Base-by-base conservation (phyloP, 768 basidiomycete species). In the Trametes elegans region DNA sequence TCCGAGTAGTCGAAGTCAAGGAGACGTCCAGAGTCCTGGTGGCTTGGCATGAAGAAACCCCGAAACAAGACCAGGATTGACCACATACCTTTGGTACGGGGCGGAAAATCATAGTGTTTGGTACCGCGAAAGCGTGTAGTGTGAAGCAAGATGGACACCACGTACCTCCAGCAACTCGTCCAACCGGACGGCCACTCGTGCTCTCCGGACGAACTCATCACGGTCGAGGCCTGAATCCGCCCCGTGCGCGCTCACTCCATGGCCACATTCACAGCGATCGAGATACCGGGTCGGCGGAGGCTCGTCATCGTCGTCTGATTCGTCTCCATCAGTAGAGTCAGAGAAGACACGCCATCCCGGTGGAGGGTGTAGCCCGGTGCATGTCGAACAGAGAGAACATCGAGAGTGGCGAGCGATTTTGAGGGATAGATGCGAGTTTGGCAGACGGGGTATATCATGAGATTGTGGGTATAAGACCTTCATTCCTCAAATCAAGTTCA, bases 321-420 rank as follows among this genome's bases (percentile, higher is more conserved):
- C 85, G 58, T 88, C 87, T 62, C 85, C 81, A 41, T 78, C 80
- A 29, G 87, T 69, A 51, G 78, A 78, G 7, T 76, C 77, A 11
- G 83, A 69, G 19, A 79, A 77, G 13, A 81, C 78, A 57, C 79
- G 76, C 41, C 62, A 73, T 52, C 75, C 76, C 13, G 73, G 70
- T 26, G 83, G 78, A 26, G 93, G 92, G 48, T 77, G 83, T 23
- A 95, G 76, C 18, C 88, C 85, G n/a, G 68, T 49, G 65, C 93
- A 95, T n/a, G 74, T 65, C 13, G 71, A 66, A 64, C 93, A 96
- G 35, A 68, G 64, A 2, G 80, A 71, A 66, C 93, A 96, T 0
- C 78, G 74, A 3, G 88, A 81, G 71, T 93, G 92, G 14, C 93
- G 81, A 5, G 93, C 89, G 53, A 93, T 87, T 74, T 92, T 94